Evolutionary conservation across 2,329 filamentous ascomycete genomes (phyloP).

Genomic region (Albifimbria verrucaria): DNA sequence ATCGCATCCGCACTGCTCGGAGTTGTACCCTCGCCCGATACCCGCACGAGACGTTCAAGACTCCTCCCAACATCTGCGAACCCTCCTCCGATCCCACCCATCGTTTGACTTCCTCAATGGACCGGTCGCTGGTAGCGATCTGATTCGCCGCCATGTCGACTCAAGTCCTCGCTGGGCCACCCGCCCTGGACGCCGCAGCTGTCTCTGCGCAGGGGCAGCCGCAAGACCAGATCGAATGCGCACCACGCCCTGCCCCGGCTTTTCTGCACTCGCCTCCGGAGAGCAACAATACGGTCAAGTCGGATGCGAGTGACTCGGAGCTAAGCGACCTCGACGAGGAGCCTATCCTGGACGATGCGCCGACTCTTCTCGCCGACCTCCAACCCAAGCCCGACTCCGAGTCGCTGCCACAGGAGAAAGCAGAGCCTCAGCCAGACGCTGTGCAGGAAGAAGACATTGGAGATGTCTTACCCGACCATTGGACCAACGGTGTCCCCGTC

Average conservation of each 20-base stretch:
- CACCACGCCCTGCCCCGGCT: constrained; percentile 32
- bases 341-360: constrained; percentile 34
- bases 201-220: constrained; percentile 20
- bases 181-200: constrained; percentile 25
- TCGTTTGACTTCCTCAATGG: constrained; percentile 26
- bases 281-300: constrained; percentile 58
- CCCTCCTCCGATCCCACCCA: no score
- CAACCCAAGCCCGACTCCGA: constrained; percentile 15
- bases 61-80: no score
- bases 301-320: constrained; percentile 61
- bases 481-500: constrained; percentile 86
- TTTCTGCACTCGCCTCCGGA: constrained; percentile 63
- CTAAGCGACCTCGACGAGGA: constrained; percentile 63
- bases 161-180: constrained; percentile 49
- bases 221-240: constrained; percentile 27
- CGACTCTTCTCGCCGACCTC: constrained; percentile 14
- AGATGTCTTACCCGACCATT: constrained; percentile 81
- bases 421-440: constrained; percentile 18
- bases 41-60: neutral
- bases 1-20: neutral
- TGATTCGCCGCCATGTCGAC: constrained; percentile 49
- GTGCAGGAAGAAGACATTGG: constrained; percentile 62
- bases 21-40: neutral
- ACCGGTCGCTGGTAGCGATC: constrained; percentile 32
- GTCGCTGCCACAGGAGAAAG: constrained; percentile 1